phyloP scores from a whole-genome alignment of 805 yeast genomes.

The Blastobotrys attinorum region DNA sequence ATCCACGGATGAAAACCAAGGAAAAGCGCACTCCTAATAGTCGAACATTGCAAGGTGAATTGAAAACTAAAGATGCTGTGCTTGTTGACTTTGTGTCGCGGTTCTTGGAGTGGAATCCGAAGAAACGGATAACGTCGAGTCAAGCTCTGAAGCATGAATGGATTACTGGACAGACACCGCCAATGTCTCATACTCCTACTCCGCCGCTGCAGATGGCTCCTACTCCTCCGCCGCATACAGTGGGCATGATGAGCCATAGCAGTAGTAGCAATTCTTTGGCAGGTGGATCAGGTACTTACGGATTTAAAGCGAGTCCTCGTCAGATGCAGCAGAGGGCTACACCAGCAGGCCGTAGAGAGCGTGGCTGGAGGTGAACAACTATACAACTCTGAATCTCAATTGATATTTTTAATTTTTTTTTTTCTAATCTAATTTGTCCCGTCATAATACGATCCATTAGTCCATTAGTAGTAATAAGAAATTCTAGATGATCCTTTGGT shows the following conservation, averaged over 20 bases:
- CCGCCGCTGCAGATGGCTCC: too few species aligned
- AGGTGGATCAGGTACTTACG: too few species aligned
- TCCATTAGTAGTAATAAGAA: too few species aligned
- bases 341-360: constrained; percentile 1
- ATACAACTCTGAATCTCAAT: too few species aligned
- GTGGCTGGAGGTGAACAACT: background rate
- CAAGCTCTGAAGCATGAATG: constrained; percentile 33
- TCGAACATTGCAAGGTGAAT: constrained; percentile 18
- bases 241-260: background rate
- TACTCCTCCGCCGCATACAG: constrained; percentile 2
- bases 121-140: constrained; percentile 32
- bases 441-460: too few species aligned
- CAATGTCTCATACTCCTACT: too few species aligned
- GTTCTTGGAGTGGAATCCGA: constrained; percentile 69
- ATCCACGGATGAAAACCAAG: constrained; percentile 23
- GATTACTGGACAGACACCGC: constrained; percentile 12
- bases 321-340: constrained; percentile 12
- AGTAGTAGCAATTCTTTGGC: too few species aligned
- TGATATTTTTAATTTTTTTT: too few species aligned
- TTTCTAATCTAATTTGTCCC: too few species aligned
- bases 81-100: constrained; percentile 42
- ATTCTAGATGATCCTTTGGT: too few species aligned
- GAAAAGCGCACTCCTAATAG: constrained; percentile 20
- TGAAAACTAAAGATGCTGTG: constrained; percentile 22
- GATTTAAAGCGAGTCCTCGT: constrained; percentile 9